Conservation (phyloP, 1,284 basidiomycete genomes). For the Gymnopus androsaceus region DNA sequence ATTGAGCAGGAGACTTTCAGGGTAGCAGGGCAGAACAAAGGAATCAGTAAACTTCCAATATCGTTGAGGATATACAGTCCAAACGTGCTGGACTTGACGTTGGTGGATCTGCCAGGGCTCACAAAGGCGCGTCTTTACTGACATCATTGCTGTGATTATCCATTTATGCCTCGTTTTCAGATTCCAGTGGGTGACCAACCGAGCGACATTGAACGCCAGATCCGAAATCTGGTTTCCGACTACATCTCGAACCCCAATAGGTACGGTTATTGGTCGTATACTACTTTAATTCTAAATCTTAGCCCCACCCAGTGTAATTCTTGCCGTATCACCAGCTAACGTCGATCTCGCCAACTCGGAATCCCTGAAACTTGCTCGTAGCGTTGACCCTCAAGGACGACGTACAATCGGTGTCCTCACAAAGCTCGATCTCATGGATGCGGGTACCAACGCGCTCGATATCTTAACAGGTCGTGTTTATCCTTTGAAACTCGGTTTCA, state of each 20-base stretch:
- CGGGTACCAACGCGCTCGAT: constrained; percentile 96
- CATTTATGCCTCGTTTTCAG: constrained; percentile 40
- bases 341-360: constrained; percentile 99
- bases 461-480: constrained; percentile 96
- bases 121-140: constrained; percentile 74
- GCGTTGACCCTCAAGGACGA: constrained; percentile 93
- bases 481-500: constrained; percentile 96
- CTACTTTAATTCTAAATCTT: constrained; percentile 3
- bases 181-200: constrained; percentile 91
- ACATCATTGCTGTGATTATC: background rate
- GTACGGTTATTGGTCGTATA: constrained; percentile 42
- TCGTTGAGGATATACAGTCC: constrained; percentile 94
- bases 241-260: constrained; percentile 97
- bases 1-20: constrained; percentile 98
- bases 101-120: constrained; percentile 94
- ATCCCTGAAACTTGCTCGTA: constrained; percentile 92
- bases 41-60: constrained; percentile 94
- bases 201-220: constrained; percentile 96
- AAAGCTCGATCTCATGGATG: constrained; percentile 98
- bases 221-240: constrained; percentile 90
- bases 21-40: constrained; percentile 99
- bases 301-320: constrained; percentile 72
- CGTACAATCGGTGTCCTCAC: constrained; percentile 96
- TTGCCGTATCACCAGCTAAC: constrained; percentile 95
- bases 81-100: constrained; percentile 90